Base-by-base conservation (phyloP, 805 yeast species). In the Wickerhamomyces bovis region DNA sequence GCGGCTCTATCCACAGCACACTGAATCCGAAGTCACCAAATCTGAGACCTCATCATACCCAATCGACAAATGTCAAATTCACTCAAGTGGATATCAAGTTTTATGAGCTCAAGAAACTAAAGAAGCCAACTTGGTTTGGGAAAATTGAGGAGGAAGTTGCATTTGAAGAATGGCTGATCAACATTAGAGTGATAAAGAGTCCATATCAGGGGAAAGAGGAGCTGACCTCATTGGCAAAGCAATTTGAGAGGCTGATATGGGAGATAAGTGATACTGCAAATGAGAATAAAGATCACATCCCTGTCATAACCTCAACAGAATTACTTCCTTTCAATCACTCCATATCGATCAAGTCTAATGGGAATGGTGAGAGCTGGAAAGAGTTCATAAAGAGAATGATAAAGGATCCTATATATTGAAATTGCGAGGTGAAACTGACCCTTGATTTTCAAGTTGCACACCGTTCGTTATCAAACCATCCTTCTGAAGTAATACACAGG, bases 121-220 rank as follows among this genome's bases (percentile, higher is more conserved):
- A 75, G 64, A 75, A 75, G 47, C 65, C 72, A 19, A 72, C 81
- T 35, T 80, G 85, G 83, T 80, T 78, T 62, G 79, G 59, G 50
- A 57, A 57, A 22, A 50, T 53, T 13, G 68, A 65, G 28, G 78
- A 74, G 39, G 77, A 75, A 26, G 55, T 67, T 21, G 67, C 77
- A 53, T 86, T 94, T 89, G 95, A 86, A 58, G 69, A 73, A 20
- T 86, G 95, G 95, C 62, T 68, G 5, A 61, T 86, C 40, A 72
- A 71, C 31, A 66, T 83, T 10, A 70, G 68, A 25, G 66, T 80
- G 8, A 61, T 76, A 25, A 70, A 77, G 45, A 44, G 55, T 60
- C 50, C 48, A 45, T 51, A 42, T 33, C 39, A 19, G 9, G 23
- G 23, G 23, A 36, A 36, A 36, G 23, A 20, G 6, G 39, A 20